Evolutionary conservation across 306 rosid genomes (phyloP).

Genomic region (Ormosia emarginata): DNA sequence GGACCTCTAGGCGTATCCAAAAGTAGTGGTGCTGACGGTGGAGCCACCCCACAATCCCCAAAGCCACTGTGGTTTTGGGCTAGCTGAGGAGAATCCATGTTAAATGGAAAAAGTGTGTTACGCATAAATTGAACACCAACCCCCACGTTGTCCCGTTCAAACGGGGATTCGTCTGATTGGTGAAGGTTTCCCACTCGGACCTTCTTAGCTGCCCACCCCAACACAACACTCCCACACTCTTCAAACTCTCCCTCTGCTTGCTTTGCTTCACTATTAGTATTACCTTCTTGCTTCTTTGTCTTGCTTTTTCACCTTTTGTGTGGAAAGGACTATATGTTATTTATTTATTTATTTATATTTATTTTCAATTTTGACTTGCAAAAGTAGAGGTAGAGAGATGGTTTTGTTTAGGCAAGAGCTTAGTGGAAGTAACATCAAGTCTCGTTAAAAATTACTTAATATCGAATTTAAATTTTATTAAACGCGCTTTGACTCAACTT

Average conservation of each 20-base stretch:
- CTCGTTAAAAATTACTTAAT: not conserved
- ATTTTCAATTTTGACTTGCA: too few relatives aligned
- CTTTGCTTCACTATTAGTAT: not conserved
- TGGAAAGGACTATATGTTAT: too few relatives aligned
- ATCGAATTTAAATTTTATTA: not conserved
- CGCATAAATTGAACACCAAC: conserved; percentile 21
- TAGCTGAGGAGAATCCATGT: not conserved
- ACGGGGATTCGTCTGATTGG: conserved; percentile 52
- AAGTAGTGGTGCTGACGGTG: conserved; percentile 35
- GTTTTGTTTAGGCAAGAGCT: not conserved
- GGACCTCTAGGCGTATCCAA: not conserved
- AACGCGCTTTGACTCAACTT: not conserved
- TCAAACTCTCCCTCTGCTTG: not conserved
- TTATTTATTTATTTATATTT: too few relatives aligned
- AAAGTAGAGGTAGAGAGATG: too few relatives aligned
- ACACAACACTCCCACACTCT: not conserved
- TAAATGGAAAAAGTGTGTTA: conserved; percentile 21
- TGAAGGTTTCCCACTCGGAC: conserved; percentile 28
- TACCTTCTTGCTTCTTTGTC: too few relatives aligned
- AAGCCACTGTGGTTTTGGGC: conserved; percentile 25
- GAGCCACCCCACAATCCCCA: conserved; percentile 33
- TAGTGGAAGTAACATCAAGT: not conserved
- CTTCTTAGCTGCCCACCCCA: conserved; percentile 1
- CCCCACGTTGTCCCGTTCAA: conserved; percentile 40
- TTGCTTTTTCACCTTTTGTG: too few relatives aligned